Conservation (phyloP, 106 monocot genomes). For the Allium cepa region DNA sequence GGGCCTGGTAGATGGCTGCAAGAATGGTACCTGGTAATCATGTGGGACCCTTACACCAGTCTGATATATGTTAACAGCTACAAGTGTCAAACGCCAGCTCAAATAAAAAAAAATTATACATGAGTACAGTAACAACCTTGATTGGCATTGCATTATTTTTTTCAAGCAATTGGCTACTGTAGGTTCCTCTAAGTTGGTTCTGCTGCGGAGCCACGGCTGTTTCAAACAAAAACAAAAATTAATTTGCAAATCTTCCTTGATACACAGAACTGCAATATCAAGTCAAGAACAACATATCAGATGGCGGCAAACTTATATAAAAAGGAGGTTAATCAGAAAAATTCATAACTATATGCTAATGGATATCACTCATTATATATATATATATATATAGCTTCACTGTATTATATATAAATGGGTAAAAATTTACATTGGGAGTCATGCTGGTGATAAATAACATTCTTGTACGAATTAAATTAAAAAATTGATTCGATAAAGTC, state of each 20-base stretch:
- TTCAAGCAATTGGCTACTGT: constrained; percentile 39
- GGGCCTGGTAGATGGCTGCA: constrained; percentile 63
- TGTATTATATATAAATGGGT: too few species aligned
- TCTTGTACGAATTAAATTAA: too few species aligned
- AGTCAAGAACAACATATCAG: neutral
- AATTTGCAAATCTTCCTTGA: neutral
- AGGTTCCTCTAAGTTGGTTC: constrained; percentile 37
- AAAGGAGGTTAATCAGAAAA: too few species aligned
- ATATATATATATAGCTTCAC: too few species aligned
- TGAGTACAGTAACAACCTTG: constrained; percentile 30
- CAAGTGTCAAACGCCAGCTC: neutral
- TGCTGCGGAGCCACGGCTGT: constrained; percentile 35
- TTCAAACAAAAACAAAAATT: constrained; percentile 2
- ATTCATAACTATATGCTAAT: too few species aligned
- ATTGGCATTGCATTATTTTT: constrained; percentile 31
- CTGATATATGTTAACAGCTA: constrained; percentile 31
- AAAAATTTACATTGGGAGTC: too few species aligned
- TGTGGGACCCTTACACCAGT: constrained; percentile 53
- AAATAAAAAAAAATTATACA: neutral
- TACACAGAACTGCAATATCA: neutral
- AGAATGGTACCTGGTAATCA: constrained; percentile 92
- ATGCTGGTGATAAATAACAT: too few species aligned
- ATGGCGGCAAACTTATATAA: too few species aligned
- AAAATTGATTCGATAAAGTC: too few species aligned
- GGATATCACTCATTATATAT: too few species aligned